Base-by-base conservation (phyloP, 352 stramenopile species). In the Achlya hypogyna region DNA sequence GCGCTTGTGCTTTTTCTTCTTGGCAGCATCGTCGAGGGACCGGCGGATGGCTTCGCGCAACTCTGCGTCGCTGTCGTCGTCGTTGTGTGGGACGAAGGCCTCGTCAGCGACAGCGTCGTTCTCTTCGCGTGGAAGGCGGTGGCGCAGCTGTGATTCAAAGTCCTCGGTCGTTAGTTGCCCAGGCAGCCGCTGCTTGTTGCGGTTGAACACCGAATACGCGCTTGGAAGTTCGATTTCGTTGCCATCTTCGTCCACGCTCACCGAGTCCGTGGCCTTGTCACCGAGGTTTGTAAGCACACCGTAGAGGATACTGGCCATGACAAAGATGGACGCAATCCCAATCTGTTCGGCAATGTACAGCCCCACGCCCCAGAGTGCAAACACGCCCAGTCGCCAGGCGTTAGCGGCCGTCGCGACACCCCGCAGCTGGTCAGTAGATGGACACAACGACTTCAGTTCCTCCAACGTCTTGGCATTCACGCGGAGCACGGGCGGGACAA, bases 131-230 rank as follows among this genome's bases (percentile, higher is more conserved):
- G 60, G 42, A 14, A 23, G 18, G 25, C 47, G 60, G 32, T 67
- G 51, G 23, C 60, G 60, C n/a, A 67, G 51, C 34, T 67, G 60
- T 25, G 43, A 32, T n/a, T 93, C 85, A 63, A 93, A 91, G 62
- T 93, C 82, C 42, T 93, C 85, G 31, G 81, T 84, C 14, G 85
- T 91, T 22, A 93, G 72, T 5, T 82, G 90, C 4, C 85, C 85
- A 59, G 91, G 60, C 79, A 93, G 87, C 60, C 85, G 80, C 53
- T 81, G 75, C 12, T 74, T 71, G 18, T 78, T 76, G 25, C 73
- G 75, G 67, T 93, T 93, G 62, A 93, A 93, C 22, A 93, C 78
- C 27, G 85, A 93, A 68, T 93, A 93, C 2, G 85, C 83, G 60
- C 85, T 93, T 14, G 60, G 60, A 27, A 67, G 25, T 12, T 20